Evolutionary conservation across 192 early-diverging fungal genomes (phyloP).

Genomic region (Coemansia sp.): DNA sequence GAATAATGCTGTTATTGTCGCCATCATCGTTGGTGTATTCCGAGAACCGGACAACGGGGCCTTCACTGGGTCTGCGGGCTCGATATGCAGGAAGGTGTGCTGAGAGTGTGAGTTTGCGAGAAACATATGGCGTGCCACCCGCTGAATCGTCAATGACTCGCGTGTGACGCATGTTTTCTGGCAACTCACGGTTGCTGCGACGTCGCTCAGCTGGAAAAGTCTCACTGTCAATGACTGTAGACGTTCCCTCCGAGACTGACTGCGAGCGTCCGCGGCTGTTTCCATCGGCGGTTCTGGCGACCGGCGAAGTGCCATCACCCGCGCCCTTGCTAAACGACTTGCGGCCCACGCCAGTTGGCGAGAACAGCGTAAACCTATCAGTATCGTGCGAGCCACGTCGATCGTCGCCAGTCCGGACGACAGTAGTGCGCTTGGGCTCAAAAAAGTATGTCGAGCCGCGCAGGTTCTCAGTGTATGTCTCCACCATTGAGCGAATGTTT

Average conservation of each 20-base stretch:
- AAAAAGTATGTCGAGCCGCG: conserved; percentile 15
- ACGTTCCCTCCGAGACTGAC: conserved; percentile 13
- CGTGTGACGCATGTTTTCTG: conserved; percentile 19
- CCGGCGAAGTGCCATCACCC: not conserved
- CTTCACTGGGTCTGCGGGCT: conserved; percentile 7
- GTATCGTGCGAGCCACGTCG: conserved; percentile 17
- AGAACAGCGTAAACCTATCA: conserved; percentile 4
- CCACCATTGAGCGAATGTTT: conserved; percentile 7
- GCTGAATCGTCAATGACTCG: conserved; percentile 16
- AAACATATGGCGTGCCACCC: conserved; percentile 1
- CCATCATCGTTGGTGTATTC: conserved; percentile 10
- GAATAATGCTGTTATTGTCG: not conserved
- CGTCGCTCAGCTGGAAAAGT: not conserved
- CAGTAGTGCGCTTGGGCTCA: conserved; percentile 4
- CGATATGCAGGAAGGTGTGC: conserved; percentile 16
- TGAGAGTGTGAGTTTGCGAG: conserved; percentile 34
- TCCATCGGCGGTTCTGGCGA: not conserved
- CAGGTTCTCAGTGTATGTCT: conserved; percentile 16
- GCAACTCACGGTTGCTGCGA: not conserved
- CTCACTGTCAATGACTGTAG: conserved; percentile 21
- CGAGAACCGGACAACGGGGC: conserved; percentile 9
- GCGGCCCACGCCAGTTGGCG: not conserved
- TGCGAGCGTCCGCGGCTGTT: conserved; percentile 4
- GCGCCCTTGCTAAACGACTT: not conserved
- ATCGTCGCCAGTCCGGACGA: too few relatives aligned